Base-by-base conservation (phyloP, 2,329 filamentous ascomycete species). In the Fusarium odoratissimum region DNA sequence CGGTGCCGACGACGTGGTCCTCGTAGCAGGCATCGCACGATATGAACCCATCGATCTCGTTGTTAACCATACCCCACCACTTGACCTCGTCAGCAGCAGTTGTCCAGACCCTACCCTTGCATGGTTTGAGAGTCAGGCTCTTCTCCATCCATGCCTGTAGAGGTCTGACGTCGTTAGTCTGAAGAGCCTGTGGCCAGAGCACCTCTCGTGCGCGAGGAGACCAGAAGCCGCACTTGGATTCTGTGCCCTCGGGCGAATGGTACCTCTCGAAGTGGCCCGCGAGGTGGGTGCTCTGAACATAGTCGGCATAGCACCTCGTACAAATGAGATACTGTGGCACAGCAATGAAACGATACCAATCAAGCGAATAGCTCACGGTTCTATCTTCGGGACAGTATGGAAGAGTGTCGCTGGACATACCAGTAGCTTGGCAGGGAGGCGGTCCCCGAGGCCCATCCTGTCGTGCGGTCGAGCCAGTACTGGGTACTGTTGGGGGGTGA, bases 11-110 rank as follows among this genome's bases (percentile, higher is more conserved):
- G 6, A 83, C 65, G 1, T 65, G 55, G 44, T 84, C 81, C 17
- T 82, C 77, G 63, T 80, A 81, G 55, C 83, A 84, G 8, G 83
- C 79, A 35, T 84, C 78, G 35, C 83, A 85, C 0, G 80, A 72
- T 5, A 84, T 72, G 31, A 84, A 79, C 2, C 79, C 78, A 1
- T 76, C 64, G 1, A 83, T 74, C 7, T 79, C 79, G 3, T 76
- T 64, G 8, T 79, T 64, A 5, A 41, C 69, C 65, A 81, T 73
- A 0, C 75, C 65, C 56, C 76, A 82, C 80, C 82, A 84, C 28
- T 76, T 81, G 21, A 80, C 52, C 0, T 73, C 76, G 3, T 81
- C 79, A 1, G 62, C 54, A 0, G 54, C 78, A 1, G 65, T 67
- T 4, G 69, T 78, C 10, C 69, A 70, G 1, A 25, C 59, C 8